Conservation (phyloP, 1,139 yeast genomes). For the Lodderomyces theae region DNA sequence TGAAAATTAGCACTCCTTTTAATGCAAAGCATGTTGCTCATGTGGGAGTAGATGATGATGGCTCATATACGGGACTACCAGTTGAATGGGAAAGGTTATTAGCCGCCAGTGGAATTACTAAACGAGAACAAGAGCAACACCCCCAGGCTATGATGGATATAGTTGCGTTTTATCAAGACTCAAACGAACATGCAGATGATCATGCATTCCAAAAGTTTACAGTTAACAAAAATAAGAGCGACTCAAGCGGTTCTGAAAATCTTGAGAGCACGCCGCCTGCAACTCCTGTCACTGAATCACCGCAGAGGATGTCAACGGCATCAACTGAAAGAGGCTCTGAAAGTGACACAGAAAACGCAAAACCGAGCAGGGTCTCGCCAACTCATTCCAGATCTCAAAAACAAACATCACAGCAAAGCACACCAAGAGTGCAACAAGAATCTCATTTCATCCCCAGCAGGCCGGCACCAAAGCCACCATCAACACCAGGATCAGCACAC, state of each 20-base stretch:
- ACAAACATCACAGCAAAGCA: conserved; percentile 16
- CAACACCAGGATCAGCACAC: conserved; percentile 12
- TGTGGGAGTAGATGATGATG: conserved; percentile 87
- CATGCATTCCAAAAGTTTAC: conserved; percentile 78
- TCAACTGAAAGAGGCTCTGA: conserved; percentile 4
- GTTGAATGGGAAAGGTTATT: conserved; percentile 86
- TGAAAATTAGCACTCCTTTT: conserved; percentile 84
- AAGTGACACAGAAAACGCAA: conserved; percentile 7
- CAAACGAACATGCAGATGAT: conserved; percentile 59
- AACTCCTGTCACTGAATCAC: conserved; percentile 22
- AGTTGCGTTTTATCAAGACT: conserved; percentile 80
- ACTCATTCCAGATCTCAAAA: conserved; percentile 16
- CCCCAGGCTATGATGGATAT: conserved; percentile 95
- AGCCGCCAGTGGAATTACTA: conserved; percentile 82
- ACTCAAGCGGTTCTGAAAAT: conserved; percentile 16
- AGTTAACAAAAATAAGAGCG: conserved; percentile 21
- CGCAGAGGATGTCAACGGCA: conserved; percentile 13
- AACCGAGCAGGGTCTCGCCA: conserved; percentile 7
- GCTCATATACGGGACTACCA: conserved; percentile 88
- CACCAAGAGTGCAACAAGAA: conserved; percentile 28
- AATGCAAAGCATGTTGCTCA: conserved; percentile 90
- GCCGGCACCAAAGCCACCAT: conserved; percentile 64
- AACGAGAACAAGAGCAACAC: conserved; percentile 80
- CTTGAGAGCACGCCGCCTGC: conserved; percentile 28
- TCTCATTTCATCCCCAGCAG: conserved; percentile 60